Conservation (phyloP, 1,139 yeast genomes). For the Suhomyces bribrorum region DNA sequence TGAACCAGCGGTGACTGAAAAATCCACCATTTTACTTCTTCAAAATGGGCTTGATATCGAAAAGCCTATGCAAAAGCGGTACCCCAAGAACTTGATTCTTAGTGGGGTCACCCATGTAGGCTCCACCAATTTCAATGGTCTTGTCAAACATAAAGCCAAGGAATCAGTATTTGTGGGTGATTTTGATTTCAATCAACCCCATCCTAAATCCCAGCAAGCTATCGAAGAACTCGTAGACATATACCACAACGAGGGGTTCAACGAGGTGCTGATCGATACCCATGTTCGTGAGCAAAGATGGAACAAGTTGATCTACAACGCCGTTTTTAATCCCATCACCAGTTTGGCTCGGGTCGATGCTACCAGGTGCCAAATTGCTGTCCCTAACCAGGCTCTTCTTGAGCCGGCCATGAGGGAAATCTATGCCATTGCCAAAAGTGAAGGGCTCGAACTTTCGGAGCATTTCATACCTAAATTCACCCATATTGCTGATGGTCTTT, state of each 20-base stretch:
- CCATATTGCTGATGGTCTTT: conserved; percentile 62
- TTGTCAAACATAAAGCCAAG: conserved; percentile 49
- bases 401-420: conserved; percentile 70
- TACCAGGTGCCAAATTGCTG: conserved; percentile 57
- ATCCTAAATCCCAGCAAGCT: conserved; percentile 23
- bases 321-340: conserved; percentile 62
- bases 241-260: conserved; percentile 48
- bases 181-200: conserved; percentile 25
- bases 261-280: conserved; percentile 44
- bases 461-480: conserved; percentile 49
- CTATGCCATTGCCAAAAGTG: conserved; percentile 59
- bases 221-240: conserved; percentile 47
- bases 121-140: conserved; percentile 57
- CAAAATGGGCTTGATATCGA: conserved; percentile 82
- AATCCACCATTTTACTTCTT: conserved; percentile 25
- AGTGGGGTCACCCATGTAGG: conserved; percentile 73
- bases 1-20: conserved; percentile 51
- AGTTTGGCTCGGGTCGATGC: conserved; percentile 54
- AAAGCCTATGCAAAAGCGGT: conserved; percentile 53
- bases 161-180: conserved; percentile 61
- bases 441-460: conserved; percentile 55
- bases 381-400: conserved; percentile 51
- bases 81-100: conserved; percentile 59
- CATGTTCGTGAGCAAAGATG: conserved; percentile 60
- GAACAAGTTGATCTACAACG: conserved; percentile 73